Conservation (phyloP, 1,139 yeast genomes). For the Taphrina confusa region DNA sequence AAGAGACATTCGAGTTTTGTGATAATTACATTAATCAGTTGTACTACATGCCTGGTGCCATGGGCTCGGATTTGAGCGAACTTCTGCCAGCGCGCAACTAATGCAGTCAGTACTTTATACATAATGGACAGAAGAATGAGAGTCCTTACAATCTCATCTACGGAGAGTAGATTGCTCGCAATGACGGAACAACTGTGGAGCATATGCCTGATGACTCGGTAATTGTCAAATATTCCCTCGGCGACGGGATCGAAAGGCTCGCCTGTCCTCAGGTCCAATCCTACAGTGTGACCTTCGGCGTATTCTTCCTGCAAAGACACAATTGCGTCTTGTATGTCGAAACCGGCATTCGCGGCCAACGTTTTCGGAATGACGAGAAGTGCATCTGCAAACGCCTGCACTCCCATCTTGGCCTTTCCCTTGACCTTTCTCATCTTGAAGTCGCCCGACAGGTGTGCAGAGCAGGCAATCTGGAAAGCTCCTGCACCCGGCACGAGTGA, state of each 20-base stretch:
- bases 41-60: conserved; percentile 21
- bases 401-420: conserved; percentile 87
- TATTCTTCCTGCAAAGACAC: conserved; percentile 89
- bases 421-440: conserved; percentile 56
- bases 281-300: conserved; percentile 78
- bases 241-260: conserved; percentile 94
- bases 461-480: conserved; percentile 83
- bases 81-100: conserved; percentile 29
- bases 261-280: conserved; percentile 86
- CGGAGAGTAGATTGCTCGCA: conserved; percentile 83
- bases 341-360: conserved; percentile 87
- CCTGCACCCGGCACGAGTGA: conserved; percentile 96
- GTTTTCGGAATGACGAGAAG: conserved; percentile 90
- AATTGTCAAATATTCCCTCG: conserved; percentile 96
- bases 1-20: no score
- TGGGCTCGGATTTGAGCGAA: conserved; percentile 18
- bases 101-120: neutral
- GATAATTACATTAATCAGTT: no score
- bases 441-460: conserved; percentile 61
- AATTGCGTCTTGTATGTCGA: conserved; percentile 85
- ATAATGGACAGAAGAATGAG: neutral
- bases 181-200: conserved; percentile 91
- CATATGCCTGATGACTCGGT: conserved; percentile 89
- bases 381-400: conserved; percentile 91
- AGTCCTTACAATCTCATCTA: conserved; percentile 78